phyloP scores from a whole-genome alignment of 1,139 yeast species.

The Debaryomyces subglobosus region DNA sequence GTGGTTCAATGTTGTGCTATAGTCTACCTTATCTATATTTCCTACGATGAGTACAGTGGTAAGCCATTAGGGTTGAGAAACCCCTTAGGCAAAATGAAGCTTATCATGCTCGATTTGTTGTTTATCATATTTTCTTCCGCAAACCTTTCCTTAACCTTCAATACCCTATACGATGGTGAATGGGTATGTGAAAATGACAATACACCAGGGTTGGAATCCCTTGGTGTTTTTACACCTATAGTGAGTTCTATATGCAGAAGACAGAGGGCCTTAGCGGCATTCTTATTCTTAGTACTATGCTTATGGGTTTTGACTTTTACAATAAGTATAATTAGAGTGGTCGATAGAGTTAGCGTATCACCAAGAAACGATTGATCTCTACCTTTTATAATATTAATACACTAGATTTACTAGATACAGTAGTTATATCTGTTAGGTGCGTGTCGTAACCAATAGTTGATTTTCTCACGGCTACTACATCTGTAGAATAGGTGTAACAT shows the following conservation, averaged over 20 bases:
- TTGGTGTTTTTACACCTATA: conserved; percentile 29
- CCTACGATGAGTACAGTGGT: conserved; percentile 89
- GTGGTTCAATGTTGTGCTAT: conserved; percentile 81
- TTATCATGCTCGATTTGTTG: conserved; percentile 75
- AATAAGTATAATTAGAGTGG: conserved; percentile 80
- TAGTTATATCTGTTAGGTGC: background rate
- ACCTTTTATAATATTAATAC: background rate
- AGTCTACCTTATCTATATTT: conserved; percentile 75
- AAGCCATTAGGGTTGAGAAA: conserved; percentile 88
- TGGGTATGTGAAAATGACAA: conserved; percentile 69
- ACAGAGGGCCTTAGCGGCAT: conserved; percentile 78
- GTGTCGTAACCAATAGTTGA: background rate
- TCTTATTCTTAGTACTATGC: conserved; percentile 71
- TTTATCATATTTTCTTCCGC: conserved; percentile 95
- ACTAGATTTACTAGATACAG: background rate
- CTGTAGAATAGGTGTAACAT: background rate
- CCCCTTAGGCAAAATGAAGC: conserved; percentile 78
- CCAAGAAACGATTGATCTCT: conserved; percentile 15
- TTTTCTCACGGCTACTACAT: conserved; percentile 2
- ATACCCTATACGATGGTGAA: conserved; percentile 74
- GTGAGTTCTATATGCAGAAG: conserved; percentile 66
- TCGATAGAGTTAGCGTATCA: conserved; percentile 58
- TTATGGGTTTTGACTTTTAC: conserved; percentile 88
- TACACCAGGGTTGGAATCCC: conserved; percentile 26
- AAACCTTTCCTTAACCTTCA: conserved; percentile 80